Conservation (phyloP, 768 basidiomycete genomes). For the Lactifluus hygrophoroides region DNA sequence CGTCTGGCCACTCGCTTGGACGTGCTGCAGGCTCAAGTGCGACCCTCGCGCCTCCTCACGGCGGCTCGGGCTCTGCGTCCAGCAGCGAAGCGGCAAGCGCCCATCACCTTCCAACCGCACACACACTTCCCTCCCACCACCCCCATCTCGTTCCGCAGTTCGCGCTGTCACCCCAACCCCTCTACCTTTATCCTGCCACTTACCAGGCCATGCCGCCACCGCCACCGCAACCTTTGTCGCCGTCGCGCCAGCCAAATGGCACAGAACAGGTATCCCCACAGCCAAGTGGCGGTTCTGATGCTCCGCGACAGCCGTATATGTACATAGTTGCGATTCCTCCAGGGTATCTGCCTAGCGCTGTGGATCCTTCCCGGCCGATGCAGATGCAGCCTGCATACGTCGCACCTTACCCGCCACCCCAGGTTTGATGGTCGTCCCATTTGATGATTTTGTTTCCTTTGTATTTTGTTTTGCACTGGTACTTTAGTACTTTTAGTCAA, state of each 20-base stretch:
- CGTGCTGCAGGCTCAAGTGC: conserved; percentile 7
- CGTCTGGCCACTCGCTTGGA: conserved; percentile 5
- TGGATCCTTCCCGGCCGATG: conserved; percentile 3
- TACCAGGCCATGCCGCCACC: neutral
- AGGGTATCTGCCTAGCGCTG: neutral
- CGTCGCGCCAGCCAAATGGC: neutral
- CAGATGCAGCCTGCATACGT: conserved; percentile 1
- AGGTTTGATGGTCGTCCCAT: conserved; percentile 4
- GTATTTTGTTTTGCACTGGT: too few species aligned
- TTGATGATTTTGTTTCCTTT: too few species aligned
- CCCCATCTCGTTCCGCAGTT: conserved; percentile 7
- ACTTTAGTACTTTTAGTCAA: too few species aligned
- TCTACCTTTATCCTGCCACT: conserved; percentile 13
- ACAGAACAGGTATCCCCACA: neutral
- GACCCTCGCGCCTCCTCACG: conserved; percentile 7
- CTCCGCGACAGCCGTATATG: conserved; percentile 6
- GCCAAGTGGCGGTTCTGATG: conserved; percentile 5
- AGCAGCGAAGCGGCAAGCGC: conserved; percentile 2
- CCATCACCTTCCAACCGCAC: conserved; percentile 1
- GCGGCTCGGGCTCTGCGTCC: conserved; percentile 13
- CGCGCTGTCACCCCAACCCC: conserved; percentile 7
- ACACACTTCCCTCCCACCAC: neutral
- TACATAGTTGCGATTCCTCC: conserved; percentile 18
- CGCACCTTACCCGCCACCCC: neutral
- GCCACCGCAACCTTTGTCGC: neutral